phyloP scores from a whole-genome alignment of 2,329 filamentous ascomycete species.

The Stachybotrys elegans region DNA sequence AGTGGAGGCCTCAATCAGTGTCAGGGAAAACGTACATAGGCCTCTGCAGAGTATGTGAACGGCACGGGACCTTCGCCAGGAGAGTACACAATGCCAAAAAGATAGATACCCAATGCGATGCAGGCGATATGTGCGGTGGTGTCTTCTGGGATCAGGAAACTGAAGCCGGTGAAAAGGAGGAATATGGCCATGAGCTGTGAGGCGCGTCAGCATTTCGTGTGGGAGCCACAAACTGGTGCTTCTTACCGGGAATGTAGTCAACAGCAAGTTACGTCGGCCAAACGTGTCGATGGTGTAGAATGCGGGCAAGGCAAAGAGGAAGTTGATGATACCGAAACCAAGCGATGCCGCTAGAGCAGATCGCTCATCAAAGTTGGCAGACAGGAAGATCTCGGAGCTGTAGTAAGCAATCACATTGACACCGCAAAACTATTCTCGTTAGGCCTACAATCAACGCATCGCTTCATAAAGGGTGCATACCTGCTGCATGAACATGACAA shows the following conservation, averaged over 20 bases:
- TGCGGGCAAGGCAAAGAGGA: slow-evolving; percentile 42
- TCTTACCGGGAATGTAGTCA: slow-evolving; percentile 20
- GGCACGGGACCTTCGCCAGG: no score
- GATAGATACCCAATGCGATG: slow-evolving; percentile 23
- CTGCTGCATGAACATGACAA: slow-evolving; percentile 65
- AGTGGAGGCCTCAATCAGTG: no score
- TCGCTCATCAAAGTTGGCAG: slow-evolving; percentile 15
- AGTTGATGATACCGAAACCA: slow-evolving; percentile 49
- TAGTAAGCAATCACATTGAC: slow-evolving; percentile 21
- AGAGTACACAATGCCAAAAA: slow-evolving; percentile 25
- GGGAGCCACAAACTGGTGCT: not conserved
- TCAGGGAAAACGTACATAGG: no score
- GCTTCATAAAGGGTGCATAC: slow-evolving; percentile 47
- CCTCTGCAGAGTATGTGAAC: no score
- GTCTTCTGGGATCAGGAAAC: slow-evolving; percentile 17
- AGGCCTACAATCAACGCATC: no score
- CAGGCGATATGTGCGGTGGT: slow-evolving; percentile 18
- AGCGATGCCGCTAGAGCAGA: slow-evolving; percentile 21
- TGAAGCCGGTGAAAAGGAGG: slow-evolving; percentile 34
- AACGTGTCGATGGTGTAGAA: slow-evolving; percentile 49
- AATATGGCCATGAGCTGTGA: slow-evolving; percentile 48
- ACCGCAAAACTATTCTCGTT: no score
- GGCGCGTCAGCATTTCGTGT: not conserved
- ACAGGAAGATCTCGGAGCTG: slow-evolving; percentile 17
- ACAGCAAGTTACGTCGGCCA: slow-evolving; percentile 53